Evolutionary conservation across 805 yeast species (phyloP), one percentile per base, ranked within the genome.

Genomic region (Vanderwaltozyma tropicalis): DNA sequence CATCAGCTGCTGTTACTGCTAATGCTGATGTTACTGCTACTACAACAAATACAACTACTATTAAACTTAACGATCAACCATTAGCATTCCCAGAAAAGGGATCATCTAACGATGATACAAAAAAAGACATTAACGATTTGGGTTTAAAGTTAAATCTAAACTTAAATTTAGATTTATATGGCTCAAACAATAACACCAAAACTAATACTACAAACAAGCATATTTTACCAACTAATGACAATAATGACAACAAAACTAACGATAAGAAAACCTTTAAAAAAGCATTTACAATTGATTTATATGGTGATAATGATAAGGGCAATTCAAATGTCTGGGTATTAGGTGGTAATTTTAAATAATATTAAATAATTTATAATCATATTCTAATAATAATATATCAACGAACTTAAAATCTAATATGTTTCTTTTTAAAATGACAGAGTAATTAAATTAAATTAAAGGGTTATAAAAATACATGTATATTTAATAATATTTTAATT

Each of bases 221-320:
- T 16, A 30, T 21, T 21, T 6, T 10, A 21, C 10, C 10, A 24
- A 24, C 8, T 24, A 24, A 24, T 24, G 27, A 24, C 4, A 5
- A 17, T 24, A 13, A 37, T 21, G 24, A 38, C 28, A 31, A 35
- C 9, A 15, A 37, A 30, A 28, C 41, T 29, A 15, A 40, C 29
- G 34, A 34, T 44, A 22, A 46, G 39, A 26, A 41, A 41, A 18
- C 37, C 33, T 52, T 51, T 45, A 55, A 54, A 39, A 57, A 50
- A 37, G 54, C 59, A 13, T 41, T 53, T 11, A 48, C 59, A 3
- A 38, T 58, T 11, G 57, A 57, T 41, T 41, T 59, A 14, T 59
- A 59, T 34, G 60, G 56, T 17, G 57, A 50, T 33, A 45, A 43
- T 15, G 58, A 31, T 25, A 21, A 5, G 14, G 49, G 46, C 30